Percentiles rank a stretch among this genome's conserved stretches.
These are phyloP conservation scores for Neocallimastix lanati DNA, from an alignment of 192 early-diverging fungal genomes.

Conservation along the genomic window DNA sequence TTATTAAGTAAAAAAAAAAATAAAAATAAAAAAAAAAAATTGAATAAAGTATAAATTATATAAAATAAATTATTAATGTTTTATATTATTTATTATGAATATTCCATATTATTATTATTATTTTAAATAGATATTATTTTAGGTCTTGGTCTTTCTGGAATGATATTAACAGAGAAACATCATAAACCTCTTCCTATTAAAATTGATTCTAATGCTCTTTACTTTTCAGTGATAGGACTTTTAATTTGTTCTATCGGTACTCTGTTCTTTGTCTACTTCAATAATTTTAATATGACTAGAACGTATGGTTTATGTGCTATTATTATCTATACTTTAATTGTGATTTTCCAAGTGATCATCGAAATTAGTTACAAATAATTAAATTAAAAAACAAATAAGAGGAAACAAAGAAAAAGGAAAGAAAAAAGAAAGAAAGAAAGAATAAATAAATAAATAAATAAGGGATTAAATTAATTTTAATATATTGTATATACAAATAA, in stretches of 20 bases:
- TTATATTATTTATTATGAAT: too few species aligned
- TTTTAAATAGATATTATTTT: background rate
- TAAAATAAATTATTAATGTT: too few species aligned
- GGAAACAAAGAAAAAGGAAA: too few species aligned
- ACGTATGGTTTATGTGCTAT: background rate
- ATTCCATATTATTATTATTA: too few species aligned
- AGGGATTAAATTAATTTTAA: too few species aligned
- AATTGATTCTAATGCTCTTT: background rate
- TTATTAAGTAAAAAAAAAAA: conserved; percentile 74
- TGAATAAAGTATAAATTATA: too few species aligned
- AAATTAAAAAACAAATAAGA: too few species aligned
- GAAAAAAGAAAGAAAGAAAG: too few species aligned
- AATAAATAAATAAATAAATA: too few species aligned
- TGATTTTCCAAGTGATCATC: background rate
- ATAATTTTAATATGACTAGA: background rate
- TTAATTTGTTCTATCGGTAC: background rate
- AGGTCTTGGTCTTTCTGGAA: background rate
- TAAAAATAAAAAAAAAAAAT: too few species aligned
- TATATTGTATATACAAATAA: too few species aligned
- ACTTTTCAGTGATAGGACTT: background rate
- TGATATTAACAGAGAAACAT: background rate
- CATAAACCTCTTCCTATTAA: background rate
- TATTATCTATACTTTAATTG: background rate
- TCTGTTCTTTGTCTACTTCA: background rate
- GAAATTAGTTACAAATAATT: background rate